Evolutionary conservation across 257 asterid genomes (phyloP).

Genomic region (Solanum virginianum): DNA sequence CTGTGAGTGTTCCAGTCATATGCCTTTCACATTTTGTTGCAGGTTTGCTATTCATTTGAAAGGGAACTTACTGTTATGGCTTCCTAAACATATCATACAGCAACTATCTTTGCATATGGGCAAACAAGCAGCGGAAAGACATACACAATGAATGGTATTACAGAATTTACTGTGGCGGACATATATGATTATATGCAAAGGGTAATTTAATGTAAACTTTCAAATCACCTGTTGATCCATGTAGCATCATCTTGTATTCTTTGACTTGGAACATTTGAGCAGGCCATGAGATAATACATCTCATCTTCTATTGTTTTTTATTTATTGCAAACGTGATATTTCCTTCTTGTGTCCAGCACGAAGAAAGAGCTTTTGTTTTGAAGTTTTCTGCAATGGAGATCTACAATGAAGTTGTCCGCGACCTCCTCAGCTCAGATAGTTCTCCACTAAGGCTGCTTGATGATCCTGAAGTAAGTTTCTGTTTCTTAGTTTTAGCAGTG

Average conservation of each 20-base stretch:
- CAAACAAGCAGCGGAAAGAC: conserved; percentile 99
- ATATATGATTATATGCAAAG: conserved; percentile 31
- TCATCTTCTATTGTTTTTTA: neutral
- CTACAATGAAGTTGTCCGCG: conserved; percentile 93
- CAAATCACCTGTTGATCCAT: neutral
- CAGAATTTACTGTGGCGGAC: conserved; percentile 82
- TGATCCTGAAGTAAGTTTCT: conserved; percentile 89
- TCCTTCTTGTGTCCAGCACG: conserved; percentile 41
- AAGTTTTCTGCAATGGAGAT: conserved; percentile 97
- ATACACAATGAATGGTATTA: conserved; percentile 97
- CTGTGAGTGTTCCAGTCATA: conserved; percentile 49
- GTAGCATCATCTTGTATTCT: neutral
- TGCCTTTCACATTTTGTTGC: neutral
- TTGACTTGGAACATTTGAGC: neutral
- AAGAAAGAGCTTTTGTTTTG: conserved; percentile 82
- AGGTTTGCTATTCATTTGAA: neutral
- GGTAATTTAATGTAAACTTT: conserved; percentile 10
- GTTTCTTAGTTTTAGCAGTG: neutral
- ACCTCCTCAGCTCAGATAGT: conserved; percentile 79
- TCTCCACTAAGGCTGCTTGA: conserved; percentile 80
- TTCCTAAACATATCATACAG: conserved; percentile 28
- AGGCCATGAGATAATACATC: neutral
- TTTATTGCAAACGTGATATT: neutral
- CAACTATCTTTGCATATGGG: conserved; percentile 96
- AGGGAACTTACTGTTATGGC: neutral